A percentile compares a stretch with the other conserved stretches of the same genome.
Evolutionary conservation across 352 stramenopile genomes (phyloP).

Genomic region (Globisporangium recalcitrans): DNA sequence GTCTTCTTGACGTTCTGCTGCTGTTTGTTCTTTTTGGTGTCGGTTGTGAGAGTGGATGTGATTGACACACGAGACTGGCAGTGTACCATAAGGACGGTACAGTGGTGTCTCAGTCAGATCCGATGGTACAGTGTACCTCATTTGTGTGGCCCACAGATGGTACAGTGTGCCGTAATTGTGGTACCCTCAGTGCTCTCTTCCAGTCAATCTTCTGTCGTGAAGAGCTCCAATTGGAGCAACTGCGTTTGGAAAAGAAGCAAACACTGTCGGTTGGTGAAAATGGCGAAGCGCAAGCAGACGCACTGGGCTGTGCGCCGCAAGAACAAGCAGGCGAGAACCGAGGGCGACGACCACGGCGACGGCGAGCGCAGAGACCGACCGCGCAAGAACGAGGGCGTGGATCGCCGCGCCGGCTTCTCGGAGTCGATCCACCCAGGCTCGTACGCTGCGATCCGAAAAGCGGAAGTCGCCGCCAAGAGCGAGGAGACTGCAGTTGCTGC

Average conservation of each 20-base stretch:
- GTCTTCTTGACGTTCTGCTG: slow-evolving; percentile 16
- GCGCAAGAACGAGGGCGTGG: slow-evolving; percentile 20
- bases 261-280: not conserved
- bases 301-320: slow-evolving; percentile 74
- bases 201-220: slow-evolving; percentile 1
- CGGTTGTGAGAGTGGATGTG: not conserved
- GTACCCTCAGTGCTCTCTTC: not conserved
- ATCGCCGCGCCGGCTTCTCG: slow-evolving; percentile 52
- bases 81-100: slow-evolving; percentile 4
- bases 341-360: slow-evolving; percentile 13
- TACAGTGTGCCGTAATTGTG: slow-evolving; percentile 3
- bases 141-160: not conserved
- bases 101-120: not conserved
- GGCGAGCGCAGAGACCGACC: slow-evolving; percentile 18
- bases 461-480: slow-evolving; percentile 10
- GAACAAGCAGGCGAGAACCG: slow-evolving; percentile 53
- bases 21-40: not conserved
- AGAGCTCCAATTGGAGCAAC: slow-evolving; percentile 1
- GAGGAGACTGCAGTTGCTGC: slow-evolving; percentile 4
- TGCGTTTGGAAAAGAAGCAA: not conserved
- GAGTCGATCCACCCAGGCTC: slow-evolving; percentile 70
- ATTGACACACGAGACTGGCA: not conserved
- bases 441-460: slow-evolving; percentile 51
- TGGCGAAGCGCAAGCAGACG: slow-evolving; percentile 53
- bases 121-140: not conserved